A percentile compares a stretch with the other conserved stretches of the same genome.
These are phyloP conservation scores for Meira nashicola DNA, from an alignment of 1,284 basidiomycete genomes.

Conservation along the genomic window DNA sequence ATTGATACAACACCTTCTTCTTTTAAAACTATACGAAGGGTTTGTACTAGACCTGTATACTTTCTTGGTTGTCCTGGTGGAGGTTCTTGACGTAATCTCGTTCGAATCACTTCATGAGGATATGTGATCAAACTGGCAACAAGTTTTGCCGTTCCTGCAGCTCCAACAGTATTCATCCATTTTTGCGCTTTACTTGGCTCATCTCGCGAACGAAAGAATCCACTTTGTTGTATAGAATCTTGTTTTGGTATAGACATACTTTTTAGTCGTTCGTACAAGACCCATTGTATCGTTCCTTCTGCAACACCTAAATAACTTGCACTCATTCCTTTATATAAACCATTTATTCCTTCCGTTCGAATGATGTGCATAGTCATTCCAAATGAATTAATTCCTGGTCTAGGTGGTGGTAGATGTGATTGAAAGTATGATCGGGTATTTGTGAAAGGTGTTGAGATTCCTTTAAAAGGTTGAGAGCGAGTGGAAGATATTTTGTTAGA, in stretches of 20 bases:
- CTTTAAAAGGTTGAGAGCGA: too few species aligned
- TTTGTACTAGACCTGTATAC: constrained; percentile 82
- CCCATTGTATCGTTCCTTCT: constrained; percentile 97
- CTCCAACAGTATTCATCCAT: constrained; percentile 77
- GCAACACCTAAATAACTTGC: constrained; percentile 94
- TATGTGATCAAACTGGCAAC: constrained; percentile 90
- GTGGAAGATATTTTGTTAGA: too few species aligned
- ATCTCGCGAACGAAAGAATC: too few species aligned
- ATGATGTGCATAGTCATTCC: constrained; percentile 69
- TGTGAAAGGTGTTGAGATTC: background rate
- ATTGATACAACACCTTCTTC: constrained; percentile 83
- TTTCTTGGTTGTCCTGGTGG: constrained; percentile 63
- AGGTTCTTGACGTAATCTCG: constrained; percentile 72
- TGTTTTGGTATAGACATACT: constrained; percentile 31
- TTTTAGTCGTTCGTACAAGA: constrained; percentile 83
- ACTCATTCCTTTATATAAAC: constrained; percentile 90
- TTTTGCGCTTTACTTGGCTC: constrained; percentile 54
- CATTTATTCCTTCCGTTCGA: constrained; percentile 73
- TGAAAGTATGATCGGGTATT: constrained; percentile 28
- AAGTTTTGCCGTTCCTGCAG: constrained; percentile 88
- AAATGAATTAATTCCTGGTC: constrained; percentile 59
- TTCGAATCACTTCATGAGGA: constrained; percentile 91
- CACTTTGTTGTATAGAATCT: background rate
- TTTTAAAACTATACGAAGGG: constrained; percentile 73
- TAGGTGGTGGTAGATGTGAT: constrained; percentile 26